Evolutionary conservation across 179 eudicot species (phyloP).

Genomic region (Patellifolia procumbens): DNA sequence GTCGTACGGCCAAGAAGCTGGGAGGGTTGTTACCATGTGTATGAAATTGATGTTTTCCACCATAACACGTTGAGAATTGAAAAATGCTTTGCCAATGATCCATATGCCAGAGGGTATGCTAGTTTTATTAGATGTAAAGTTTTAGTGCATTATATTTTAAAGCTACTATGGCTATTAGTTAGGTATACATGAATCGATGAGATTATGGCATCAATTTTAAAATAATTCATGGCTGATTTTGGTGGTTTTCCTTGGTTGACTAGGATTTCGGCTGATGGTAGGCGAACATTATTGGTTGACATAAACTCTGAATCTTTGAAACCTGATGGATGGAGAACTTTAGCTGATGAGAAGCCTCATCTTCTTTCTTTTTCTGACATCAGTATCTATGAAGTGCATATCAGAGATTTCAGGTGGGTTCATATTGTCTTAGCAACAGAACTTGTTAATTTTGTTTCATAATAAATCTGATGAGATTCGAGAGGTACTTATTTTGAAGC

Average conservation of each 20-base stretch:
- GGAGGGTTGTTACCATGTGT: constrained; percentile 95
- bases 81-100: constrained; percentile 82
- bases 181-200: not conserved
- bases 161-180: not conserved
- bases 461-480: not conserved
- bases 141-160: too few relatives aligned
- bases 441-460: not conserved
- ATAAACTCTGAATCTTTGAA: constrained; percentile 63
- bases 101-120: constrained; percentile 97
- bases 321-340: constrained; percentile 86
- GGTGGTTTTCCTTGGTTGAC: constrained; percentile 21
- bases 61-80: constrained; percentile 72
- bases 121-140: not conserved
- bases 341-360: constrained; percentile 70
- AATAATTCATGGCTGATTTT: not conserved
- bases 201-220: not conserved
- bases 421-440: not conserved
- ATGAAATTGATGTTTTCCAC: constrained; percentile 88
- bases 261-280: constrained; percentile 83
- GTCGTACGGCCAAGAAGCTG: constrained; percentile 70
- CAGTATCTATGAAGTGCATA: constrained; percentile 91
- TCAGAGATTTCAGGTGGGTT: constrained; percentile 90
- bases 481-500: not conserved
- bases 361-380: constrained; percentile 75
- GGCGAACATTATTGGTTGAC: constrained; percentile 74